Conservation (phyloP, 1,284 basidiomycete genomes). For the Leucoagaricus sp. region DNA sequence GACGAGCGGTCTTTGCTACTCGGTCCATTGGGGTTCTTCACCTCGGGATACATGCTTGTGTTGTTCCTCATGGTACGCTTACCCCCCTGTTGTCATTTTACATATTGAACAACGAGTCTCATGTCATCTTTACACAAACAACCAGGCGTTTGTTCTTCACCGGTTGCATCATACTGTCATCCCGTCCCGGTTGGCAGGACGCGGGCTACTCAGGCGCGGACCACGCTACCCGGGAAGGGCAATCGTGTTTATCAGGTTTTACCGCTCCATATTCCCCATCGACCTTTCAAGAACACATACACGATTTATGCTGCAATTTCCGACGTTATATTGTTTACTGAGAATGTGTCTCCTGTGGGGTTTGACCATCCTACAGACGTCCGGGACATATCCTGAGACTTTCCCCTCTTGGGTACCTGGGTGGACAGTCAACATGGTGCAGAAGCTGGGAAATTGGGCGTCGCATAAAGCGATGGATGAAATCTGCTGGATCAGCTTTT, state of each 20-base stretch:
- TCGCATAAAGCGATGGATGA: constrained; percentile 54
- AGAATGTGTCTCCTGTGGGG: constrained; percentile 58
- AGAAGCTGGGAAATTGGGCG: constrained; percentile 47
- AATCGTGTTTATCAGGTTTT: constrained; percentile 27
- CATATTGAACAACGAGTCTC: background rate
- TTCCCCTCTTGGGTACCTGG: constrained; percentile 25
- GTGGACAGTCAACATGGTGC: constrained; percentile 15
- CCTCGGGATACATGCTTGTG: constrained; percentile 67
- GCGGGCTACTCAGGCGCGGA: constrained; percentile 15
- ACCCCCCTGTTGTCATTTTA: constrained; percentile 21
- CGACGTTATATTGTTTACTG: constrained; percentile 59
- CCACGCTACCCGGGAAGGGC: constrained; percentile 31
- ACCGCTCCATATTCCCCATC: constrained; percentile 55
- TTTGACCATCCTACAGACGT: constrained; percentile 58
- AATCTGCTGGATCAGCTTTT: constrained; percentile 73
- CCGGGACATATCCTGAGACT: constrained; percentile 39
- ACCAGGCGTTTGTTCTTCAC: constrained; percentile 65
- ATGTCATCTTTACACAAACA: background rate
- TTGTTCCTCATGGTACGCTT: constrained; percentile 57
- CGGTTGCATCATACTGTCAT: constrained; percentile 76
- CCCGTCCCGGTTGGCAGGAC: constrained; percentile 53
- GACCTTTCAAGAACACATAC: constrained; percentile 59
- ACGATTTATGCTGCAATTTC: constrained; percentile 59
- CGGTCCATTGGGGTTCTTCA: constrained; percentile 68
- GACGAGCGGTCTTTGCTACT: constrained; percentile 36